These are phyloP conservation scores for Amanita phalloides DNA, from an alignment of 768 basidiomycete species.

Conservation along the genomic window DNA sequence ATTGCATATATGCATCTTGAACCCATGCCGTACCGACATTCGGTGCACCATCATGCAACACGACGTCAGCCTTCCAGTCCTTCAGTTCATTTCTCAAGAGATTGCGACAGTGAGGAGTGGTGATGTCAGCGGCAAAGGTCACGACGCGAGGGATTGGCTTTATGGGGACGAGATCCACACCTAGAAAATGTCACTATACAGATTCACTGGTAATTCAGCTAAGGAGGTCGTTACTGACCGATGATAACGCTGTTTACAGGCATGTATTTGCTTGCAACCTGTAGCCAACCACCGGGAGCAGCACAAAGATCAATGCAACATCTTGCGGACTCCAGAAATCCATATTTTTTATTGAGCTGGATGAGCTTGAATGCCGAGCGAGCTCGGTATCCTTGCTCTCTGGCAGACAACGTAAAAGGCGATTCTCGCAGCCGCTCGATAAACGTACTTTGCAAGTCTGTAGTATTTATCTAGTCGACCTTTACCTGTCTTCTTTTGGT, in stretches of 20 bases:
- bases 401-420: conserved; percentile 20
- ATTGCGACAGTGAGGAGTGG: conserved; percentile 82
- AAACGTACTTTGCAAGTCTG: conserved; percentile 78
- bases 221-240: conserved; percentile 36
- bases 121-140: conserved; percentile 92
- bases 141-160: conserved; percentile 89
- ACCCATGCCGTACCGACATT: conserved; percentile 99
- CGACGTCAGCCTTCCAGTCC: conserved; percentile 98
- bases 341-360: conserved; percentile 96
- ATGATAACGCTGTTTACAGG: conserved; percentile 86
- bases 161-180: conserved; percentile 93
- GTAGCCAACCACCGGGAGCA: conserved; percentile 97
- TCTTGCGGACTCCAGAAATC: conserved; percentile 78
- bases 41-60: conserved; percentile 97
- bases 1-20: conserved; percentile 95
- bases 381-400: conserved; percentile 98
- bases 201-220: too few species aligned
- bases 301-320: conserved; percentile 98
- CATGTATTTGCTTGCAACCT: conserved; percentile 98
- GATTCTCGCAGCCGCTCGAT: neutral
- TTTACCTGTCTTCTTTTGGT: conserved; percentile 95
- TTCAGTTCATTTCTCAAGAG: conserved; percentile 82
- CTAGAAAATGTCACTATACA: conserved; percentile 24
- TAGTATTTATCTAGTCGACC: conserved; percentile 96
- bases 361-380: conserved; percentile 99